These are phyloP conservation scores for Saccharum officinarum DNA, from an alignment of 176 grass and related monocot genomes.

Conservation along the genomic window DNA sequence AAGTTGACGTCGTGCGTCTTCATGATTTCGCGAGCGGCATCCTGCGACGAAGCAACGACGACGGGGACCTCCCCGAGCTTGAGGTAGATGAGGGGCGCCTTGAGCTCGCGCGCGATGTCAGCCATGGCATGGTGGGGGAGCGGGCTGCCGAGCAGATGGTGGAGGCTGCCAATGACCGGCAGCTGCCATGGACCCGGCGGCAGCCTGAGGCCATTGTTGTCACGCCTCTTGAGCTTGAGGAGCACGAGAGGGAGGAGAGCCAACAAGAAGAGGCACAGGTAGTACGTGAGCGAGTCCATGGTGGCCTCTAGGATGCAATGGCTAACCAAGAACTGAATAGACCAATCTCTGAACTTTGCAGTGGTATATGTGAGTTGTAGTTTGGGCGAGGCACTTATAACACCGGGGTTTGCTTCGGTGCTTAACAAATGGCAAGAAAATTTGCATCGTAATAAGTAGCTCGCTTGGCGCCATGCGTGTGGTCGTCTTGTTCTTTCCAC, in stretches of 20 bases:
- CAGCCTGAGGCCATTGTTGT: not conserved
- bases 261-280: slow-evolving; percentile 21
- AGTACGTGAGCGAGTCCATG: slow-evolving; percentile 4
- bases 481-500: not conserved
- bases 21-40: slow-evolving; percentile 29
- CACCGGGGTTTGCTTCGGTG: not conserved
- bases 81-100: slow-evolving; percentile 32
- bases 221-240: not conserved
- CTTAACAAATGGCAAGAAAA: not conserved
- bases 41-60: slow-evolving; percentile 26
- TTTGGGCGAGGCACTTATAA: not conserved
- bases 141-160: slow-evolving; percentile 7
- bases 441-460: not conserved
- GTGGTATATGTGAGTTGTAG: too few species aligned
- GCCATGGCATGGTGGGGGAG: slow-evolving; percentile 27
- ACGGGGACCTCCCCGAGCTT: slow-evolving; percentile 19
- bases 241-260: slow-evolving; percentile 9
- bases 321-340: not conserved
- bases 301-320: not conserved
- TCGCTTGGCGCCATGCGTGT: not conserved
- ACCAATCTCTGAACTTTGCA: not conserved
- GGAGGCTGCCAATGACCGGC: slow-evolving; percentile 46
- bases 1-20: slow-evolving; percentile 32
- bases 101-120: slow-evolving; percentile 21
- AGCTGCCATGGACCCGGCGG: slow-evolving; percentile 41